Conservation (phyloP, 192 early-diverging fungal species). For the Allomyces arbusculus region DNA sequence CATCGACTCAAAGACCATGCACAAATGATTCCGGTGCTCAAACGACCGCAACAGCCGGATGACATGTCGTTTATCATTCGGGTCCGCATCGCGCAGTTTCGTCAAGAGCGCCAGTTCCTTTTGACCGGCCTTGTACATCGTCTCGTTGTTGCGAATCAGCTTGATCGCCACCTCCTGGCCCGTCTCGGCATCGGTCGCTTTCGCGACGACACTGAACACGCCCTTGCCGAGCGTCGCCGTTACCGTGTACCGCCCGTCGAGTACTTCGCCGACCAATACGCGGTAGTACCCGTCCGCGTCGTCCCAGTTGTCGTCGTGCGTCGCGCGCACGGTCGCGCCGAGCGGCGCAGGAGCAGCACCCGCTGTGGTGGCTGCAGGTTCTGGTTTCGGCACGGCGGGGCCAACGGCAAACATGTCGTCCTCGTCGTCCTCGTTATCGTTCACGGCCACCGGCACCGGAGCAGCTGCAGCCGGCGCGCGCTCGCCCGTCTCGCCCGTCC, state of each 20-base stretch:
- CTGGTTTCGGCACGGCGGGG: slow-evolving; percentile 13
- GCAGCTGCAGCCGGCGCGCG: slow-evolving; percentile 5
- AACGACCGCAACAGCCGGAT: slow-evolving; percentile 71
- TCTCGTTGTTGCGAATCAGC: slow-evolving; percentile 84
- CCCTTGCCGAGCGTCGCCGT: slow-evolving; percentile 72
- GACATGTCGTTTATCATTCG: slow-evolving; percentile 69
- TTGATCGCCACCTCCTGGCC: slow-evolving; percentile 78
- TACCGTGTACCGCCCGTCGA: slow-evolving; percentile 73
- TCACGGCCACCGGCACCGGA: slow-evolving; percentile 5
- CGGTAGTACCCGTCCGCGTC: slow-evolving; percentile 96
- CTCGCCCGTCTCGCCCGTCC: slow-evolving; percentile 23
- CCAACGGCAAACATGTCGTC: slow-evolving; percentile 51
- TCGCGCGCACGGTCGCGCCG: slow-evolving; percentile 16
- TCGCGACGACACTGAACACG: slow-evolving; percentile 86
- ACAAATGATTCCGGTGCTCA: slow-evolving; percentile 74
- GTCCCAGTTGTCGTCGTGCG: slow-evolving; percentile 76
- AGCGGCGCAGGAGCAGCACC: not conserved
- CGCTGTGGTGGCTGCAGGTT: slow-evolving; percentile 15
- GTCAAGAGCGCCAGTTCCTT: slow-evolving; percentile 82
- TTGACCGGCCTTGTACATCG: slow-evolving; percentile 66
- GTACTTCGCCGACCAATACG: slow-evolving; percentile 64
- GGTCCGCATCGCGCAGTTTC: slow-evolving; percentile 63
- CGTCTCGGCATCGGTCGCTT: slow-evolving; percentile 55
- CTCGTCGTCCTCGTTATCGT: slow-evolving; percentile 32
- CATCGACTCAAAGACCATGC: slow-evolving; percentile 85